phyloP scores from a whole-genome alignment of 2,329 filamentous ascomycete species.

The Sclerotinia borealis region DNA sequence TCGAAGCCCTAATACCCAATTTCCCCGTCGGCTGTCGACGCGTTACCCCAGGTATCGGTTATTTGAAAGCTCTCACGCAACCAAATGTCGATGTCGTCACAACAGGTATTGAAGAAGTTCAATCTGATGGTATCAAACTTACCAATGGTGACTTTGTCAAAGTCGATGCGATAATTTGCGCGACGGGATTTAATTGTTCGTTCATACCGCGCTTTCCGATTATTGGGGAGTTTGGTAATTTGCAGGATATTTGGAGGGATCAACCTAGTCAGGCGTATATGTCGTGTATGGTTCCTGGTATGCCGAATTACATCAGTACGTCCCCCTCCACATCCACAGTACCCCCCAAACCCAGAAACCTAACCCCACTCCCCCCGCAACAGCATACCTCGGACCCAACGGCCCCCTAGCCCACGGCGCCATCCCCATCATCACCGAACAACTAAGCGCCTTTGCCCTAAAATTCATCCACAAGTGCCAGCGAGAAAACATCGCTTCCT shows the following conservation, averaged over 20 bases:
- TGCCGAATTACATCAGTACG: constrained; percentile 25
- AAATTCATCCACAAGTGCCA: constrained; percentile 40
- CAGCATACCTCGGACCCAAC: constrained; percentile 31
- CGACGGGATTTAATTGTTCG: constrained; percentile 32
- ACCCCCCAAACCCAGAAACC: neutral
- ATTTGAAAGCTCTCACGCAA: constrained; percentile 44
- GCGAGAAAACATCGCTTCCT: constrained; percentile 37
- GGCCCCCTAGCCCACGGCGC: constrained; percentile 30
- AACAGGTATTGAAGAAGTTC: constrained; percentile 39
- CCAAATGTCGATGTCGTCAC: constrained; percentile 46
- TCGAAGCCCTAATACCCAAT: constrained; percentile 39
- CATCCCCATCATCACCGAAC: constrained; percentile 38
- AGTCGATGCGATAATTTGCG: constrained; percentile 36
- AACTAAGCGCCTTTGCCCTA: constrained; percentile 44
- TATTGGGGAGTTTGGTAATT: constrained; percentile 18
- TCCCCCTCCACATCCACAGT: neutral
- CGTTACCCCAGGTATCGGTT: constrained; percentile 37
- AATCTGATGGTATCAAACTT: constrained; percentile 40
- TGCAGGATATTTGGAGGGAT: constrained; percentile 28
- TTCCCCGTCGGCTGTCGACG: constrained; percentile 39
- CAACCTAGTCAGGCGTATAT: constrained; percentile 30
- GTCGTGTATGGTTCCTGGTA: constrained; percentile 26
- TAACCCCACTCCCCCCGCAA: neutral
- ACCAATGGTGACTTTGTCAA: constrained; percentile 31
- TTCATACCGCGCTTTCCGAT: constrained; percentile 26